A percentile compares a stretch with the other conserved stretches of the same genome.
Conservation (phyloP, 352 stramenopile genomes). For the Phytophthora podocarpi region DNA sequence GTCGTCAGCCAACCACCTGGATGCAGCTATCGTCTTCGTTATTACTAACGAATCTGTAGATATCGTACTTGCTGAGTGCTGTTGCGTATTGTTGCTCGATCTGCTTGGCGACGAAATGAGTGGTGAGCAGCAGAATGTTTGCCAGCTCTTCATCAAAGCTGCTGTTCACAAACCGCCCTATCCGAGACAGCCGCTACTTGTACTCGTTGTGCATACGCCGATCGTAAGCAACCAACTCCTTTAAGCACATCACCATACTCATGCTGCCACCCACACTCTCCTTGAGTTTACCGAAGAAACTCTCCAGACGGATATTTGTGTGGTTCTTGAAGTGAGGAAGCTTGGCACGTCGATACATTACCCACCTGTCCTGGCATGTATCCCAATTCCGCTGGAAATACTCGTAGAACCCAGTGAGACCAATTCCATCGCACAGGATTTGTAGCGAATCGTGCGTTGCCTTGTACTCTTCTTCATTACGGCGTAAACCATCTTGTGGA, state of each 20-base stretch:
- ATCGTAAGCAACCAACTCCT: background rate
- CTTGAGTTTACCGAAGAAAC: constrained; percentile 34
- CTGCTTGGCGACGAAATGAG: constrained; percentile 16
- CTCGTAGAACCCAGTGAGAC: constrained; percentile 5
- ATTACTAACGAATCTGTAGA: background rate
- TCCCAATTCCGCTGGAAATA: constrained; percentile 39
- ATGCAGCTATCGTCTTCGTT: no score
- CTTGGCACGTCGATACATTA: constrained; percentile 4
- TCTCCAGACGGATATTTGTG: constrained; percentile 41
- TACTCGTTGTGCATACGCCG: constrained; percentile 12
- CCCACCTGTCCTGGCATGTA: constrained; percentile 27
- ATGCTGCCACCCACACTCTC: background rate
- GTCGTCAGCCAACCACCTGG: background rate
- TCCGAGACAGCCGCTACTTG: background rate
- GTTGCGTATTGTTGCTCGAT: constrained; percentile 7
- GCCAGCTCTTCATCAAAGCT: constrained; percentile 34
- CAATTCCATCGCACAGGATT: background rate
- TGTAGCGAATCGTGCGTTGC: background rate
- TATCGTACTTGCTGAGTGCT: background rate
- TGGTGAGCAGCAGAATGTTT: constrained; percentile 21
- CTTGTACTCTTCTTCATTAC: background rate
- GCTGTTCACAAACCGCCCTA: constrained; percentile 6
- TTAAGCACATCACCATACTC: constrained; percentile 13
- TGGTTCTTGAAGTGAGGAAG: constrained; percentile 33
- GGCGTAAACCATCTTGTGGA: constrained; percentile 33